Percentiles rank a stretch among this genome's conserved stretches.
Evolutionary conservation across 352 stramenopile species (phyloP).

Genomic region (Phytophthora constricta): DNA sequence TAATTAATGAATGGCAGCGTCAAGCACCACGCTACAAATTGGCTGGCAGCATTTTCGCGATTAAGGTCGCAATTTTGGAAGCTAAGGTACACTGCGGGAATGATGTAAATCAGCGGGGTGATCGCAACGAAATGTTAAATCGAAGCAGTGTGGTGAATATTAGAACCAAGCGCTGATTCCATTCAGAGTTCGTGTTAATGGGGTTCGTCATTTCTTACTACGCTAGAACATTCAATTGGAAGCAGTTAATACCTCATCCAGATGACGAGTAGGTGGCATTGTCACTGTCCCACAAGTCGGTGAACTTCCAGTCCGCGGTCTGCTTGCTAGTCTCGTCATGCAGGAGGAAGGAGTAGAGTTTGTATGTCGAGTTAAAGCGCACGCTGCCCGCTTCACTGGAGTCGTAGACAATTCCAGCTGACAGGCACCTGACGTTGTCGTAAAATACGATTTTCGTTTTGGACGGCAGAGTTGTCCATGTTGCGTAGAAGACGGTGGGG

Average conservation of each 20-base stretch:
- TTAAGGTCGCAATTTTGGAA: too few relatives aligned
- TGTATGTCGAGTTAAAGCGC: background rate
- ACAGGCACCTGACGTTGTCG: background rate
- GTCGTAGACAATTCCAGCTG: background rate
- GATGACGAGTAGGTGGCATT: background rate
- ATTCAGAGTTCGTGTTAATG: too few relatives aligned
- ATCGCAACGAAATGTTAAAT: background rate
- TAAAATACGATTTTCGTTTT: background rate
- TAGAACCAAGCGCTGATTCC: background rate
- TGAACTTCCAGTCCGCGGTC: background rate
- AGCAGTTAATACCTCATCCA: background rate
- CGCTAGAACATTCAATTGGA: too few relatives aligned
- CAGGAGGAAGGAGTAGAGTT: background rate
- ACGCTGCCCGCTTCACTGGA: background rate
- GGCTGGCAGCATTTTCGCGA: too few relatives aligned
- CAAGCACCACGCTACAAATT: background rate
- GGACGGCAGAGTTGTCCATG: background rate
- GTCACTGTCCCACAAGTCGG: background rate
- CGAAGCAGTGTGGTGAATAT: too few relatives aligned
- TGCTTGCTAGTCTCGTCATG: background rate
- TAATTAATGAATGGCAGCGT: background rate
- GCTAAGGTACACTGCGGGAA: too few relatives aligned
- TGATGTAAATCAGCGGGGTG: too few relatives aligned
- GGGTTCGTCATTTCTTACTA: too few relatives aligned
- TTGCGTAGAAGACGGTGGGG: background rate